These are phyloP conservation scores for Byssoonygena ceratinophila DNA, from an alignment of 2,329 filamentous ascomycete genomes.

Conservation along the genomic window DNA sequence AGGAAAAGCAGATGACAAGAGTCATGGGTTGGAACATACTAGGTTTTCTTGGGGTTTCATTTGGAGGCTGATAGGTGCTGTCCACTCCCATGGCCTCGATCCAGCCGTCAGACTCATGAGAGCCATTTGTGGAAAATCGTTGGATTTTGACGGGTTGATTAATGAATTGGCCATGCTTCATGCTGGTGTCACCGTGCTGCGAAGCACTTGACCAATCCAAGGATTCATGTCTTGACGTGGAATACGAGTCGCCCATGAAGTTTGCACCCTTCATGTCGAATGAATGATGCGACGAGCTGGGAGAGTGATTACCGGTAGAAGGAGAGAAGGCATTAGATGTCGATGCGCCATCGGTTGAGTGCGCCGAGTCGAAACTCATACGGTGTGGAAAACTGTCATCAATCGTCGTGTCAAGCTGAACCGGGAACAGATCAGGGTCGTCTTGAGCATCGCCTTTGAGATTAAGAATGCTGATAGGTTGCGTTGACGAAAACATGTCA, in stretches of 20 bases:
- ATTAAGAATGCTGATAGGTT: slow-evolving; percentile 32
- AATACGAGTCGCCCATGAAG: slow-evolving; percentile 19
- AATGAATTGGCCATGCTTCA: slow-evolving; percentile 17
- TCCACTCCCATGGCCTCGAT: slow-evolving; percentile 92
- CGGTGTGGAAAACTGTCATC: slow-evolving; percentile 24
- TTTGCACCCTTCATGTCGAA: slow-evolving; percentile 16
- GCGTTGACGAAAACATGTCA: slow-evolving; percentile 40
- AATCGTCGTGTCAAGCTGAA: slow-evolving; percentile 26
- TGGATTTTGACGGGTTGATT: slow-evolving; percentile 27
- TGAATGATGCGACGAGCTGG: slow-evolving; percentile 27
- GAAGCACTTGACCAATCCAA: slow-evolving; percentile 22
- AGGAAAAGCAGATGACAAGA: neutral
- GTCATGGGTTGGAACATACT: slow-evolving; percentile 34
- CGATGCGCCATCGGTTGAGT: slow-evolving; percentile 27
- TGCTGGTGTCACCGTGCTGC: slow-evolving; percentile 17
- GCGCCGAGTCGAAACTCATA: slow-evolving; percentile 25
- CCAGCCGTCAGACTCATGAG: slow-evolving; percentile 56
- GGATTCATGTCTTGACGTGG: slow-evolving; percentile 20
- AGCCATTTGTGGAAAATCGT: slow-evolving; percentile 19
- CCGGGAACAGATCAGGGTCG: slow-evolving; percentile 37
- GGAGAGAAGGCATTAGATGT: slow-evolving; percentile 32
- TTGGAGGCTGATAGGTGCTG: slow-evolving; percentile 66
- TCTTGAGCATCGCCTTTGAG: slow-evolving; percentile 37
- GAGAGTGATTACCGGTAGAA: slow-evolving; percentile 31
- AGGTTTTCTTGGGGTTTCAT: slow-evolving; percentile 58